Base-by-base conservation (phyloP, 176 grass and related monocot species). In the Carex littledalei region DNA sequence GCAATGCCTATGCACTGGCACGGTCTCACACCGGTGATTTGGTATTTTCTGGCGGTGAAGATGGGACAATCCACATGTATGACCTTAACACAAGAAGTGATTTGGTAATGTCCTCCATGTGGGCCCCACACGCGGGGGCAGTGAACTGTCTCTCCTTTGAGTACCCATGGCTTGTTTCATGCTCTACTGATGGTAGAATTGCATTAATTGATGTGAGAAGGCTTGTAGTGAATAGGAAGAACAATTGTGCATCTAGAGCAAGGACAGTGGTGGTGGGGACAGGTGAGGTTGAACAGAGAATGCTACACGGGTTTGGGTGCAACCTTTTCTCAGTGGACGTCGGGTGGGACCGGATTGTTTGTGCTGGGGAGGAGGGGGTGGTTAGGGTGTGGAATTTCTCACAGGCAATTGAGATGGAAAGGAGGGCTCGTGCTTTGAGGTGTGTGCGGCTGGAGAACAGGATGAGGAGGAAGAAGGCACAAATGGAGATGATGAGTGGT, bases 361-460 rank as follows among this genome's bases (percentile, higher is more conserved):
- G 95, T 87, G 95, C 85, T 4, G 91, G 95, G n/a, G 95, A 98
- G 85, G 93, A 93, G 82, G 95, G 93, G 6, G 26, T 88, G 50
- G 93, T 93, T 29, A 95, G 88, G 84, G 88, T 98, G 56, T 98
- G 95, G 95, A 92, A 98, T 83, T 98, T 98, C 81, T 94, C 92
- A 18, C 86, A 92, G 80, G 95, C 95, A 31, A 55, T 95, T 67
- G 93, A 98, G 88, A 89, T 91, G 81, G 93, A 91, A 84, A 95
- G 86, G 88, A 95, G 88, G 78, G 91, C 86, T 0, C 86, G 89
- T 69, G 91, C 93, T 82, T 82, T 86, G 43, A 91, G 85, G 83
- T 92, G 83, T 70, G 39, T 92, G 78, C 89, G 93, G 65, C 57
- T 90, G 88, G 95, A 98, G 89, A 95, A 98, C n/a, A 83, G 93